phyloP scores from a whole-genome alignment of 768 basidiomycete species.

The Botryobasidium botryosum region DNA sequence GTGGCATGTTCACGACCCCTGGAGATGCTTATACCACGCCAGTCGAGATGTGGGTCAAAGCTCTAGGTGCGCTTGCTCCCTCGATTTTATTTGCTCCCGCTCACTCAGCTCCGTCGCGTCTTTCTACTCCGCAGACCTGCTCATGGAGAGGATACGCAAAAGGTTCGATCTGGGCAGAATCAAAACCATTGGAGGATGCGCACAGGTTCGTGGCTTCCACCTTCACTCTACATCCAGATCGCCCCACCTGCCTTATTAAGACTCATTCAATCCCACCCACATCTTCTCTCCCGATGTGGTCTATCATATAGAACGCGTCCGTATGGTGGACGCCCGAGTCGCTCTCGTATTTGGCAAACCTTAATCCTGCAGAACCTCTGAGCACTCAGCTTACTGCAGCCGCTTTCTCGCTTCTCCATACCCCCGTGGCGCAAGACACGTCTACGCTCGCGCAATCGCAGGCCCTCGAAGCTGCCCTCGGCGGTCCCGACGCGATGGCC shows the following conservation, averaged over 20 bases:
- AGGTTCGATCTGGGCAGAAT: conserved; percentile 55
- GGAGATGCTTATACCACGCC: conserved; percentile 80
- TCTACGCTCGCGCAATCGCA: conserved; percentile 67
- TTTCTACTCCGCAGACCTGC: conserved; percentile 33
- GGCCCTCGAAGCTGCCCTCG: conserved; percentile 55
- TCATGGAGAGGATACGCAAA: conserved; percentile 56
- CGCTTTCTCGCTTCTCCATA: conserved; percentile 54
- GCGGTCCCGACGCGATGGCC: conserved; percentile 64
- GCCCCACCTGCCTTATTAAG: too few species aligned
- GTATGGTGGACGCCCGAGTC: conserved; percentile 81
- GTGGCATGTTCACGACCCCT: conserved; percentile 72
- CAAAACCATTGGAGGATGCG: conserved; percentile 59
- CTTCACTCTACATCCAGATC: too few species aligned
- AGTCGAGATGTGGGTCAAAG: conserved; percentile 83
- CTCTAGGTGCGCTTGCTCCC: conserved; percentile 40
- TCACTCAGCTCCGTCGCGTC: neutral
- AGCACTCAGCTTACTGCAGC: conserved; percentile 50
- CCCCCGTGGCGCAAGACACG: conserved; percentile 61
- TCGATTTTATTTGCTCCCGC: neutral
- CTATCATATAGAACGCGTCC: conserved; percentile 35
- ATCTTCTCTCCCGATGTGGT: neutral
- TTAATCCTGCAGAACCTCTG: conserved; percentile 54
- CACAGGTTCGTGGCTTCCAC: conserved; percentile 49
- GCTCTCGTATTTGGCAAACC: conserved; percentile 49
- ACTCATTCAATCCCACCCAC: neutral